Percentiles rank a stretch among this genome's conserved stretches.
Evolutionary conservation across 306 rosid genomes (phyloP).

Genomic region (Castanea crenata): DNA sequence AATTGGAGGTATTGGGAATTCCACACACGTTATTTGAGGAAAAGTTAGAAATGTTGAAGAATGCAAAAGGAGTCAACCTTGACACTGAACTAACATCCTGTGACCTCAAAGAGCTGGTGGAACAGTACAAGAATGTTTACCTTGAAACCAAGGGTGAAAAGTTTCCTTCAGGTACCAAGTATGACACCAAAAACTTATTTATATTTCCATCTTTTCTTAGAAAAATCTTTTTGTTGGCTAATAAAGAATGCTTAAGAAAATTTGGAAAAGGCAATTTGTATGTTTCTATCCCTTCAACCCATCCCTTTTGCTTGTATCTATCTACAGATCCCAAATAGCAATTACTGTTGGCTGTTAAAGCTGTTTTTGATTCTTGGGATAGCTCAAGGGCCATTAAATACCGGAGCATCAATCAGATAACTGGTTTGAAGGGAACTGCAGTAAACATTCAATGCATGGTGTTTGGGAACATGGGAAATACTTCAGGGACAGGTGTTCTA

Average conservation of each 20-base stretch:
- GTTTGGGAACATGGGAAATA: slow-evolving; percentile 91
- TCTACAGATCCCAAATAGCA: slow-evolving; percentile 87
- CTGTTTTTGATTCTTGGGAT: slow-evolving; percentile 98
- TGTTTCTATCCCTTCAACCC: background rate
- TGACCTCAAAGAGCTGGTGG: slow-evolving; percentile 81
- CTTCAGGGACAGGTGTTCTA: slow-evolving; percentile 96
- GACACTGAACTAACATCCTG: slow-evolving; percentile 67
- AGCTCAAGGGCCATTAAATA: slow-evolving; percentile 92
- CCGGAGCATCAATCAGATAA: slow-evolving; percentile 82
- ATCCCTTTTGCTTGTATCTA: slow-evolving; percentile 4
- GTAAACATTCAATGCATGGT: slow-evolving; percentile 98
- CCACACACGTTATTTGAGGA: slow-evolving; percentile 88
- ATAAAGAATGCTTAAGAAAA: background rate
- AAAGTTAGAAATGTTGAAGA: slow-evolving; percentile 66
- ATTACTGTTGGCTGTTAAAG: slow-evolving; percentile 70
- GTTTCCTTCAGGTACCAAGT: slow-evolving; percentile 82
- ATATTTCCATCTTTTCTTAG: background rate
- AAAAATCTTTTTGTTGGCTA: background rate
- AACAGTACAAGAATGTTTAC: slow-evolving; percentile 78
- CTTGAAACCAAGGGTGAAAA: slow-evolving; percentile 61
- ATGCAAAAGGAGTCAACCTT: slow-evolving; percentile 49
- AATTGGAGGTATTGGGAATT: slow-evolving; percentile 74
- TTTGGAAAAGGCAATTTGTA: background rate
- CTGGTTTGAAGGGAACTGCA: slow-evolving; percentile 87
- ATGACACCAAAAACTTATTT: slow-evolving; percentile 17